Percentiles rank a stretch among this genome's conserved stretches.
These are phyloP conservation scores for Diplodia intermedia DNA, from an alignment of 2,329 filamentous ascomycete genomes.

Conservation along the genomic window DNA sequence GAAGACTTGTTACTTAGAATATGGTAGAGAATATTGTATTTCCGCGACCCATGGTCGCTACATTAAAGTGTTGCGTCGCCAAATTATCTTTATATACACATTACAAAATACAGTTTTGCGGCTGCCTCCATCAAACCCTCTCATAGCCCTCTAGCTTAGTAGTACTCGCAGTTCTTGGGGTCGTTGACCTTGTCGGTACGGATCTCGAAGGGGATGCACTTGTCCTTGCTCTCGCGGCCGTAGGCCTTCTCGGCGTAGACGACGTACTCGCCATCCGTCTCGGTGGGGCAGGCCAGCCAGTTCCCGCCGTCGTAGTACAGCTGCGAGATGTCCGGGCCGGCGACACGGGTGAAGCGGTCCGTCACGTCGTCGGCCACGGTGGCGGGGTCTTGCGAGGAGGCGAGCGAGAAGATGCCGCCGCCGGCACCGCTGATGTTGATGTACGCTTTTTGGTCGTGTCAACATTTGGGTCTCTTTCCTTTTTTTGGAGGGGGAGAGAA, in stretches of 20 bases:
- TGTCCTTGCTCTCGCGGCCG: constrained; percentile 3
- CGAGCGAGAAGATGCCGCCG: constrained; percentile 3
- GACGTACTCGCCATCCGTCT: not conserved
- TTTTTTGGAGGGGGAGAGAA: no score
- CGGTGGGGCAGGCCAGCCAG: constrained; percentile 13
- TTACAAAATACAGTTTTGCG: not conserved
- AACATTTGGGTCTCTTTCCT: not conserved
- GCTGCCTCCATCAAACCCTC: no score
- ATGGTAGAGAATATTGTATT: not conserved
- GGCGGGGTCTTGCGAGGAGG: not conserved
- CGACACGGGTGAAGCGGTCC: constrained; percentile 13
- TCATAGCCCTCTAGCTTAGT: not conserved
- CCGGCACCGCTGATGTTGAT: constrained; percentile 10
- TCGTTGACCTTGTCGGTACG: constrained; percentile 16
- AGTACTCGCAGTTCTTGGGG: constrained; percentile 6
- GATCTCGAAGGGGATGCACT: constrained; percentile 14
- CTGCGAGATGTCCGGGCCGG: constrained; percentile 7
- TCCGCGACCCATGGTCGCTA: not conserved
- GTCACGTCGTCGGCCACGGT: not conserved
- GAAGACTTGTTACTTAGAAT: not conserved
- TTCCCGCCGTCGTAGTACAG: constrained; percentile 19
- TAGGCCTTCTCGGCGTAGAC: constrained; percentile 19
- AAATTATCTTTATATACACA: not conserved
- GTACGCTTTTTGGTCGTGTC: not conserved
- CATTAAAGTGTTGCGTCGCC: not conserved